Evolutionary conservation across 768 basidiomycete genomes (phyloP).

Genomic region (Leucosporidium scottii): DNA sequence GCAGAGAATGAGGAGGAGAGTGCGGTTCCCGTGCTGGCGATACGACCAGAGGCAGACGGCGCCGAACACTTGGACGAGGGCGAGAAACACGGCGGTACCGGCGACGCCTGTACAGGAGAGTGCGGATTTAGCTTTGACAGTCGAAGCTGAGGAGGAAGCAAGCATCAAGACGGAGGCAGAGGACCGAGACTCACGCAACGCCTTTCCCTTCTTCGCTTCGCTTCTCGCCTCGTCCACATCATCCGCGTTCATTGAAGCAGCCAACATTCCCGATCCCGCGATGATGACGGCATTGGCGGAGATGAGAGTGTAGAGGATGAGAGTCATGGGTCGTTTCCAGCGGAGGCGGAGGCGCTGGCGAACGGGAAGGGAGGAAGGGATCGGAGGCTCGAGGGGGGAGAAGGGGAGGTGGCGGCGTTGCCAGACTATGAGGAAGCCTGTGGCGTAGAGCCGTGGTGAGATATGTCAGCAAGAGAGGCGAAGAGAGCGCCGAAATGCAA

Average conservation of each 20-base stretch:
- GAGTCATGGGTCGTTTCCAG: constrained; percentile 16
- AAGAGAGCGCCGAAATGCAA: not conserved
- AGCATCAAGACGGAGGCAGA: too few relatives aligned
- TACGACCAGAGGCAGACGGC: constrained; percentile 10
- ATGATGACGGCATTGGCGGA: constrained; percentile 12
- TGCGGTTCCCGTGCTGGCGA: constrained; percentile 11
- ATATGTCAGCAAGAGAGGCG: not conserved
- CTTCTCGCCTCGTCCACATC: not conserved
- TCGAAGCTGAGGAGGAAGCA: not conserved
- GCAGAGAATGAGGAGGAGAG: constrained; percentile 18
- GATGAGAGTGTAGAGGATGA: constrained; percentile 24
- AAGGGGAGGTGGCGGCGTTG: constrained; percentile 20
- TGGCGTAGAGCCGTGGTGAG: too few relatives aligned
- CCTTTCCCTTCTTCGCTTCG: not conserved
- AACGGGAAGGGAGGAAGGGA: constrained; percentile 14
- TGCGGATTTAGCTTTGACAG: too few relatives aligned
- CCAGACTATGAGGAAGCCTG: constrained; percentile 32
- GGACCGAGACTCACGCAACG: not conserved
- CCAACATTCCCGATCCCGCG: not conserved
- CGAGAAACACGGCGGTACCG: constrained; percentile 12
- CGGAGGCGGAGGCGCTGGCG: constrained; percentile 5
- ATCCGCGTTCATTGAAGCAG: not conserved
- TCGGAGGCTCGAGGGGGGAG: constrained; percentile 28
- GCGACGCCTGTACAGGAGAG: not conserved
- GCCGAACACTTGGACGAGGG: constrained; percentile 19